phyloP scores from a whole-genome alignment of 2,329 filamentous ascomycete species.

The Didymella exigua region DNA sequence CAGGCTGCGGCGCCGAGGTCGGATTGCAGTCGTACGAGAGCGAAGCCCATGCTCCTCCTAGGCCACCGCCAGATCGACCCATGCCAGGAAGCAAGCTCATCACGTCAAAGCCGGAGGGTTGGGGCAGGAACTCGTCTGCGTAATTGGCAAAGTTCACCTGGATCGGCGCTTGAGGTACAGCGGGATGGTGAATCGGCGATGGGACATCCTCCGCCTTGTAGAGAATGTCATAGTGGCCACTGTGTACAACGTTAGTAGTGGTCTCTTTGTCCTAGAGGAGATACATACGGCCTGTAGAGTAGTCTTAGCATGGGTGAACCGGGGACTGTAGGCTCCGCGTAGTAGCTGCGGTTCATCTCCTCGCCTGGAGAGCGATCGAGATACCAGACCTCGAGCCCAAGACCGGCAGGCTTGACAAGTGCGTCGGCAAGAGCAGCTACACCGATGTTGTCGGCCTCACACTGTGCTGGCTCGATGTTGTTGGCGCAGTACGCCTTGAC shows the following conservation, averaged over 20 bases:
- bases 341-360: slow-evolving; percentile 71
- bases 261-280: not conserved
- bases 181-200: slow-evolving; percentile 33
- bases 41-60: slow-evolving; percentile 43
- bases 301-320: slow-evolving; percentile 69
- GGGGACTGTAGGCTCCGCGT: slow-evolving; percentile 59
- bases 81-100: slow-evolving; percentile 55
- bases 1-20: slow-evolving; percentile 37
- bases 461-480: slow-evolving; percentile 73
- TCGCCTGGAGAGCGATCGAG: slow-evolving; percentile 82
- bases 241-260: slow-evolving; percentile 38
- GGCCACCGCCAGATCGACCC: slow-evolving; percentile 44
- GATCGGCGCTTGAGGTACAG: slow-evolving; percentile 37
- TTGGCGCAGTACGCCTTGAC: slow-evolving; percentile 72
- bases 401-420: slow-evolving; percentile 76
- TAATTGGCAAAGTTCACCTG: slow-evolving; percentile 47
- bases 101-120: slow-evolving; percentile 41
- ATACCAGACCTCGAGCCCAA: slow-evolving; percentile 87
- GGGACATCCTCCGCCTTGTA: slow-evolving; percentile 69
- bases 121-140: slow-evolving; percentile 50
- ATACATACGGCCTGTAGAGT: slow-evolving; percentile 68
- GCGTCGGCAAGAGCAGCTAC: slow-evolving; percentile 77
- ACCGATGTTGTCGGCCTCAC: slow-evolving; percentile 91
- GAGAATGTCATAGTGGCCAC: slow-evolving; percentile 91
- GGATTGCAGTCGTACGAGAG: slow-evolving; percentile 46